Conservation (phyloP, 2,329 filamentous ascomycete species). For the Nothophaeocryptopus gaeumannii region DNA sequence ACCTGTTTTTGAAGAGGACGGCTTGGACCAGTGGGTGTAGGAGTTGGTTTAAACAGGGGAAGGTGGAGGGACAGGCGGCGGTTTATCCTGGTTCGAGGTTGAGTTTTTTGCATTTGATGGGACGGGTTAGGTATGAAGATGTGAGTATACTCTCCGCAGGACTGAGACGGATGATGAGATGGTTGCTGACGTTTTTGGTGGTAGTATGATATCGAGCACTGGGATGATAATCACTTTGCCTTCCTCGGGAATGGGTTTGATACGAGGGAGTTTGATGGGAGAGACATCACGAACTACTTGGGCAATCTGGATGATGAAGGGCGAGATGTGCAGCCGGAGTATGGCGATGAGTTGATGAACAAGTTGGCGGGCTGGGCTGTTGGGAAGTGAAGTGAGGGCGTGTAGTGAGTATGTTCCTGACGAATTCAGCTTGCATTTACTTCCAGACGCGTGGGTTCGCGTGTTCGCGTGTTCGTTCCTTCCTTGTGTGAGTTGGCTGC, state of each 20-base stretch:
- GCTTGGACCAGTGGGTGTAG: slow-evolving; percentile 37
- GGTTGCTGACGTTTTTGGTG: too few relatives aligned
- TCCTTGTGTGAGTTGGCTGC: too few relatives aligned
- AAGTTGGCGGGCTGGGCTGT: slow-evolving; percentile 38
- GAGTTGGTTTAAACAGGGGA: slow-evolving; percentile 40
- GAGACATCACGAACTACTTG: slow-evolving; percentile 48
- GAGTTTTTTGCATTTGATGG: slow-evolving; percentile 40
- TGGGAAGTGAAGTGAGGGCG: slow-evolving; percentile 15
- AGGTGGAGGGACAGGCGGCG: slow-evolving; percentile 37
- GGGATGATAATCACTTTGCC: slow-evolving; percentile 40
- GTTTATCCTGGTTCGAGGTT: slow-evolving; percentile 41
- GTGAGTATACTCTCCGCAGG: too few relatives aligned
- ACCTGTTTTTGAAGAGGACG: slow-evolving; percentile 41
- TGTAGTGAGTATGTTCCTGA: not conserved
- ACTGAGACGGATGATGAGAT: too few relatives aligned
- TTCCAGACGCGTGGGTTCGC: too few relatives aligned
- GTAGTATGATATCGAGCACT: slow-evolving; percentile 40
- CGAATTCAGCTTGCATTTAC: too few relatives aligned
- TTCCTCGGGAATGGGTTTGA: slow-evolving; percentile 47
- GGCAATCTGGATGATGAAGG: slow-evolving; percentile 39
- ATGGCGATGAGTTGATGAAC: slow-evolving; percentile 40
- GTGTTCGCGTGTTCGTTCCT: too few relatives aligned
- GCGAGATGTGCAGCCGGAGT: slow-evolving; percentile 41
- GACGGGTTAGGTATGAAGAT: slow-evolving; percentile 41
- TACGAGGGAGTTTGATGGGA: slow-evolving; percentile 46